Evolutionary conservation across 2,329 filamentous ascomycete species (phyloP), one percentile per base, ranked within the genome.

Genomic region (Phaeosphaeriaceae sp.): DNA sequence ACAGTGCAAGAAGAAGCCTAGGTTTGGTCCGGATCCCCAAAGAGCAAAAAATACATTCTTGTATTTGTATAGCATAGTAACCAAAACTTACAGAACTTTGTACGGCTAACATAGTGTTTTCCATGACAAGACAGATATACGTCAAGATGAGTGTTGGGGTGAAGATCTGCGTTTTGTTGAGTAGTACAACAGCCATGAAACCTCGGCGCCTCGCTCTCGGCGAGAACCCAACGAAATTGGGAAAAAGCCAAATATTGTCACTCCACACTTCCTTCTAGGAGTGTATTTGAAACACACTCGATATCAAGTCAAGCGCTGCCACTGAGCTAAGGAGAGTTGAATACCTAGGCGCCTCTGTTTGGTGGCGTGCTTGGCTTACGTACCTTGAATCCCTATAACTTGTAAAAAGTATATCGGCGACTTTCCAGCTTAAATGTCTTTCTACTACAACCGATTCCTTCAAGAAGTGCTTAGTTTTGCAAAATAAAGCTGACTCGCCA

Each of bases 231-330:
- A 11, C 3, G 7, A 23, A 23, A 28, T n/a, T n/a, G 15, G 41
- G 20, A 36, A 44, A 44, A 44, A 44, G 18, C 30, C 30, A 44
- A 32, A 44, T 32, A 23, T 32, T 21, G 36, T 20, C 35, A 33
- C 20, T 44, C 13, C 29, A 44, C 12, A n/a, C 28, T 44, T 32
- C 28, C 32, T 21, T 32, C 32, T 36, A 43, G 29, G 41, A 35
- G 41, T 29, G 41, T 35, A 12, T 43, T 35, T 30, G 26, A 30
- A 43, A 35, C 39, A 30, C 30, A 20, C 17, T 42, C 37, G 33
- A 48, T 48, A 42, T 48, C 42, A 42, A 48, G 45, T 48, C 45
- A 36, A 34, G 39, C 42, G 45, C 40, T 48, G 38, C 44, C 37
- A 46, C 42, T 46, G 17, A 34, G 39, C 42, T 23, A 46, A 40